Evolutionary conservation across 495 filamentous ascomycete species (phyloP).

Genomic region (Neurospora sp.): DNA sequence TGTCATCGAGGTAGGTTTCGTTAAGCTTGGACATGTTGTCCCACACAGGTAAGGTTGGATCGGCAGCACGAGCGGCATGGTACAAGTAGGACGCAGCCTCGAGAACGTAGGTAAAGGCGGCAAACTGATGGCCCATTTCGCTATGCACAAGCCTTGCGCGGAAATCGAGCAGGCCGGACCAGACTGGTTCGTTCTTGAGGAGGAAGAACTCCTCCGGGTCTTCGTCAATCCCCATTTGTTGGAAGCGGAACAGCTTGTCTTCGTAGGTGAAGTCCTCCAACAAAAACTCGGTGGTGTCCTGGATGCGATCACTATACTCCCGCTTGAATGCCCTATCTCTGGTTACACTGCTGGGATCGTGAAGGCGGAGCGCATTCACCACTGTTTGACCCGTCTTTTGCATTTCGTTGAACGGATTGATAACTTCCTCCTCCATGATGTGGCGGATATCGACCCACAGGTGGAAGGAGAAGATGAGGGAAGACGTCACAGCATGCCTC

Average conservation of each 20-base stretch:
- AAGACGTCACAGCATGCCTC: not conserved
- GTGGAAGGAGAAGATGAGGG: constrained; percentile 16
- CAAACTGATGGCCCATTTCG: constrained; percentile 14
- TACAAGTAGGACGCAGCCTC: constrained; percentile 14
- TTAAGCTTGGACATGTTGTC: not conserved
- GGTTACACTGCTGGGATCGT: not conserved
- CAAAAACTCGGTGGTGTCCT: constrained; percentile 12
- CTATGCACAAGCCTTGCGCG: constrained; percentile 17
- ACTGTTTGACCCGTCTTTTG: constrained; percentile 8
- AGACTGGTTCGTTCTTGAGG: constrained; percentile 17
- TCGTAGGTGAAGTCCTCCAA: constrained; percentile 12
- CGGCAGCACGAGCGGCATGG: constrained; percentile 1
- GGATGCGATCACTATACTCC: constrained; percentile 4
- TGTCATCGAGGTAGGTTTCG: constrained; percentile 2
- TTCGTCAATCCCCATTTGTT: not conserved
- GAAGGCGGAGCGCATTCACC: not conserved
- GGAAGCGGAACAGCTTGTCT: constrained; percentile 6
- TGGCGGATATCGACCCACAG: constrained; percentile 21
- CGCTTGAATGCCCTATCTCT: constrained; percentile 8
- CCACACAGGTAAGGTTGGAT: constrained; percentile 6
- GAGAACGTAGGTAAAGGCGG: constrained; percentile 6
- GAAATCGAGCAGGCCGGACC: constrained; percentile 18
- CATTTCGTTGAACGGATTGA: constrained; percentile 11
- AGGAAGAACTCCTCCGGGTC: constrained; percentile 10
- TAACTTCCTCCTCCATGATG: constrained; percentile 16